phyloP scores from a whole-genome alignment of 2,329 filamentous ascomycete genomes.

The Botryotinia convoluta region DNA sequence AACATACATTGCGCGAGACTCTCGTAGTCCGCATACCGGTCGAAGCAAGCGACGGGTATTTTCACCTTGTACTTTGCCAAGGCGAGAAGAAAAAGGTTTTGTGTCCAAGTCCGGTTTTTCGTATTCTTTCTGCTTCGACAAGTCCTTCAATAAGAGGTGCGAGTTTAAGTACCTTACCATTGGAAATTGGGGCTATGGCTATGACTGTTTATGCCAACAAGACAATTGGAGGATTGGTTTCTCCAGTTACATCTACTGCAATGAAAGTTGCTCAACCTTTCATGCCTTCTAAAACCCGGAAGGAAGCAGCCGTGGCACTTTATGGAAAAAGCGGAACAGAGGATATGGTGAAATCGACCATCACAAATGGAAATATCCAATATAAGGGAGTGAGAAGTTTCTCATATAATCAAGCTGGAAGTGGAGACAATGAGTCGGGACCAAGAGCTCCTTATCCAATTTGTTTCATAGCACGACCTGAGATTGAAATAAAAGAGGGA shows the following conservation, averaged over 20 bases:
- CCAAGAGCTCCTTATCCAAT: slow-evolving; percentile 54
- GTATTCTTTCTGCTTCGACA: slow-evolving; percentile 63
- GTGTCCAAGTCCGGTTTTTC: slow-evolving; percentile 65
- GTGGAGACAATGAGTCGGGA: slow-evolving; percentile 45
- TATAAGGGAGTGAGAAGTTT: slow-evolving; percentile 39
- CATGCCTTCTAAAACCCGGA: slow-evolving; percentile 34
- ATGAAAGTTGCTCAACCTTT: slow-evolving; percentile 42
- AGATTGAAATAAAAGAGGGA: slow-evolving; percentile 39
- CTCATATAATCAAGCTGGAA: slow-evolving; percentile 41
- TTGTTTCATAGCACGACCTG: slow-evolving; percentile 49
- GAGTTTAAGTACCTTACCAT: slow-evolving; percentile 60
- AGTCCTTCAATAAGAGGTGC: slow-evolving; percentile 62
- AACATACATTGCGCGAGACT: slow-evolving; percentile 59
- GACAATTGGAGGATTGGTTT: slow-evolving; percentile 47
- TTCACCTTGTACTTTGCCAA: slow-evolving; percentile 62
- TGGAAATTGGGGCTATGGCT: slow-evolving; percentile 62
- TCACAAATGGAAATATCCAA: slow-evolving; percentile 41
- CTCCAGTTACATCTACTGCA: slow-evolving; percentile 44
- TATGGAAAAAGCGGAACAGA: slow-evolving; percentile 37
- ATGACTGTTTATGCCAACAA: slow-evolving; percentile 42
- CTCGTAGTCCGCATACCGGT: slow-evolving; percentile 63
- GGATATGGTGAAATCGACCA: slow-evolving; percentile 30
- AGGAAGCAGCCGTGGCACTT: slow-evolving; percentile 38
- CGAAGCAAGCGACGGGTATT: slow-evolving; percentile 63
- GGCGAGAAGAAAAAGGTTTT: slow-evolving; percentile 56